These are phyloP conservation scores for Picocystis sp. DNA, from an alignment of 163 green algal genomes.

Conservation along the genomic window DNA sequence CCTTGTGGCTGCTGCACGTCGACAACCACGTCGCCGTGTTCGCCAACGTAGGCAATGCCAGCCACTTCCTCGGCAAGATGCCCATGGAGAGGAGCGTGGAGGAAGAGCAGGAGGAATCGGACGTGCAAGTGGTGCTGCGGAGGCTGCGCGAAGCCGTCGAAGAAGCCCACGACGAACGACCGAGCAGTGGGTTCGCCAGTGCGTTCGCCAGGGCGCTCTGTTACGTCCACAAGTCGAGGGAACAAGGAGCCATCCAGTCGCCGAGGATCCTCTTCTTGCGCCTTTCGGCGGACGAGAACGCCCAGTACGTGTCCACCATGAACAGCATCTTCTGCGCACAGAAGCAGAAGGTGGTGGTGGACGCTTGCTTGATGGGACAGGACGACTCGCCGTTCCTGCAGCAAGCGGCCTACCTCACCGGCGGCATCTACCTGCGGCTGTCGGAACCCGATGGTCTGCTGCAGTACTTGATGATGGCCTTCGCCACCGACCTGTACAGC, in stretches of 20 bases:
- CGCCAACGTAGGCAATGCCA: constrained; percentile 4
- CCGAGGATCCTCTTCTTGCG: constrained; percentile 45
- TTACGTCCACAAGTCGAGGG: constrained; percentile 32
- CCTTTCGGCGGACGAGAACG: constrained; percentile 32
- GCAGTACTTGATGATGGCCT: constrained; percentile 30
- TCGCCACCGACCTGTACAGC: constrained; percentile 29
- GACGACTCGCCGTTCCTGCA: constrained; percentile 45
- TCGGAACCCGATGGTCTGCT: constrained; percentile 30
- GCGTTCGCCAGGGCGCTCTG: constrained; percentile 54
- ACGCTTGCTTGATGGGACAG: constrained; percentile 42
- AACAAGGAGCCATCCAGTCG: not conserved
- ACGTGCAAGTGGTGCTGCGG: not conserved
- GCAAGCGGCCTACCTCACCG: constrained; percentile 71
- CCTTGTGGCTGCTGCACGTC: constrained; percentile 18
- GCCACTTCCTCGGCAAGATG: constrained; percentile 9
- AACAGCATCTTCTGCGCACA: constrained; percentile 80
- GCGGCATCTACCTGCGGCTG: constrained; percentile 49
- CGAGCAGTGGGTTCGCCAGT: constrained; percentile 19
- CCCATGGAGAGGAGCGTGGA: constrained; percentile 1
- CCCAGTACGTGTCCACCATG: constrained; percentile 83
- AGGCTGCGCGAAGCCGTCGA: too few species aligned
- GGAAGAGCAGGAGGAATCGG: not conserved
- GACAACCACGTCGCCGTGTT: constrained; percentile 24
- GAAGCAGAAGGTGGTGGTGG: constrained; percentile 39
- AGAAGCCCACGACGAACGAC: not conserved